A percentile compares a stretch with the other conserved stretches of the same genome.
These are phyloP conservation scores for Fusarium liriodendri DNA, from an alignment of 2,329 filamentous ascomycete species.

Conservation along the genomic window DNA sequence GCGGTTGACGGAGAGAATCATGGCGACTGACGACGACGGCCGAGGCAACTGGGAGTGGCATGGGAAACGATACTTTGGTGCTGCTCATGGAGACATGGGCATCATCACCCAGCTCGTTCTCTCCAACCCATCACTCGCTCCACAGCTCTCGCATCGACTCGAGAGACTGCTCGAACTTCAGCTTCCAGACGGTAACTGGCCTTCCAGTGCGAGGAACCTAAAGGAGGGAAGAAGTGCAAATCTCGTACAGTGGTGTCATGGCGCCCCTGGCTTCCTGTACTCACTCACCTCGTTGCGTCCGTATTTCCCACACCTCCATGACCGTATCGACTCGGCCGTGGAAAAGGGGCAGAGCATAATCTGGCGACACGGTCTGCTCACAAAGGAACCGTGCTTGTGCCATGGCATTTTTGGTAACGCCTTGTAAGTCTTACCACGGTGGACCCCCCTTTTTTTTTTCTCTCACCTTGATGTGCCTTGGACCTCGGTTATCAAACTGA, in stretches of 20 bases:
- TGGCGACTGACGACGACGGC: slow-evolving; percentile 59
- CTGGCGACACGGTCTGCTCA: slow-evolving; percentile 68
- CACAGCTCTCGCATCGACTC: slow-evolving; percentile 64
- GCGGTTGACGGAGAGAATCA: slow-evolving; percentile 69
- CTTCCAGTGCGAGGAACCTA: slow-evolving; percentile 59
- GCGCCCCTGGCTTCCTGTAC: slow-evolving; percentile 71
- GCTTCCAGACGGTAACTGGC: slow-evolving; percentile 72
- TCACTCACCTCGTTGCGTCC: slow-evolving; percentile 67
- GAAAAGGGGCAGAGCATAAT: slow-evolving; percentile 62
- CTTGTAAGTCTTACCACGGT: slow-evolving; percentile 57
- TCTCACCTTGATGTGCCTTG: slow-evolving; percentile 32
- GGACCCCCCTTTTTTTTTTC: slow-evolving; percentile 51
- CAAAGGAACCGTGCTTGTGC: slow-evolving; percentile 73
- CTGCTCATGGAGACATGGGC: slow-evolving; percentile 75
- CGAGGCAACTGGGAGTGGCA: slow-evolving; percentile 70
- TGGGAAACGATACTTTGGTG: slow-evolving; percentile 71
- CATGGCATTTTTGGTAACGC: slow-evolving; percentile 75
- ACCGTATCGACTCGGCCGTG: slow-evolving; percentile 65
- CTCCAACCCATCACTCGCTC: slow-evolving; percentile 65
- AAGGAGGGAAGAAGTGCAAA: slow-evolving; percentile 55
- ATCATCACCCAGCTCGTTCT: slow-evolving; percentile 77
- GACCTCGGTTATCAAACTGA: slow-evolving; percentile 36
- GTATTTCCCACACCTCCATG: slow-evolving; percentile 65
- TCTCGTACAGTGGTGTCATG: slow-evolving; percentile 75
- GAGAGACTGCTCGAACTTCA: slow-evolving; percentile 69